A percentile compares a stretch with the other conserved stretches of the same genome.
These are phyloP conservation scores for Mycena floridula DNA, from an alignment of 768 basidiomycete genomes.

Conservation along the genomic window DNA sequence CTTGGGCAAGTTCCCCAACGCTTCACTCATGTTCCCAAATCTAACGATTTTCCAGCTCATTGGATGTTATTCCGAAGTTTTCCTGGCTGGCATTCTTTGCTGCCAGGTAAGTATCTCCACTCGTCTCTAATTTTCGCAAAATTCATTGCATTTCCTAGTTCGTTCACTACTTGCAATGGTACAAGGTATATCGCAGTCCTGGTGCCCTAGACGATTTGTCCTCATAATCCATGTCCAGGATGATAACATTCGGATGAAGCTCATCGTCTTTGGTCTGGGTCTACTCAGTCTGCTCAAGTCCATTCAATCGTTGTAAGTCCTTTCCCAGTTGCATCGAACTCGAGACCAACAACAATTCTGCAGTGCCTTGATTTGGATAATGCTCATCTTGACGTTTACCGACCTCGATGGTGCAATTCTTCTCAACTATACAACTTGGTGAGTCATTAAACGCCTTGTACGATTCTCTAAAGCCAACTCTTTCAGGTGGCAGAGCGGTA, in stretches of 20 bases:
- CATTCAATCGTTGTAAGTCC: conserved; percentile 23
- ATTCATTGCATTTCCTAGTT: conserved; percentile 16
- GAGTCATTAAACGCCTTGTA: too few relatives aligned
- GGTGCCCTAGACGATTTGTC: too few relatives aligned
- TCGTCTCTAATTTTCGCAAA: background rate
- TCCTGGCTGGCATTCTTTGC: conserved; percentile 24
- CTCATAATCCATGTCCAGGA: too few relatives aligned
- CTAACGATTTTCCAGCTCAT: conserved; percentile 15
- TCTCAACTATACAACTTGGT: conserved; percentile 25
- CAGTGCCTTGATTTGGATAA: conserved; percentile 25
- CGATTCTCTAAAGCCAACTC: too few relatives aligned
- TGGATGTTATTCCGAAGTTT: conserved; percentile 20
- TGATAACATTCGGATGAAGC: conserved; percentile 14
- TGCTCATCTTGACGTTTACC: conserved; percentile 19
- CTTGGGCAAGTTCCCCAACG: conserved; percentile 19
- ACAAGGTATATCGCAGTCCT: too few relatives aligned
- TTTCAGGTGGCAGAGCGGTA: conserved; percentile 26
- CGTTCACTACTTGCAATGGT: conserved; percentile 17
- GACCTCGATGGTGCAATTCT: conserved; percentile 22
- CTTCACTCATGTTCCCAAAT: background rate
- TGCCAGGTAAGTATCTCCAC: conserved; percentile 19
- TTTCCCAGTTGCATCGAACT: too few relatives aligned
- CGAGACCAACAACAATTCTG: background rate
- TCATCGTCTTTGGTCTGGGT: conserved; percentile 18
- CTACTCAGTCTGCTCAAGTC: conserved; percentile 23